Conservation (phyloP, 805 yeast species). For the Candida tibetensis region DNA sequence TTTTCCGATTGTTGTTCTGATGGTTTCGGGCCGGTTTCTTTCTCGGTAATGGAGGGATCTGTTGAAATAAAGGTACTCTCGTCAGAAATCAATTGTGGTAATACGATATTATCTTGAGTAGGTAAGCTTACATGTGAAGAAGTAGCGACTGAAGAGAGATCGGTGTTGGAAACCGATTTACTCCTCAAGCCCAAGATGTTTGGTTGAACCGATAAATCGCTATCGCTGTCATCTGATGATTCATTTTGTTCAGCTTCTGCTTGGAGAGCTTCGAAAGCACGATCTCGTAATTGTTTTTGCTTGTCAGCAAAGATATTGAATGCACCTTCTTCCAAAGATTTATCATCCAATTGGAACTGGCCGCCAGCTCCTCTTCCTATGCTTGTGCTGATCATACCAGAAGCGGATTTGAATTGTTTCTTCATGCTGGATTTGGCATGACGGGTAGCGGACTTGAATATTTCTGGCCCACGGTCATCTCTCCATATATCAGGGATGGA, state of each 20-base stretch:
- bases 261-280: not conserved
- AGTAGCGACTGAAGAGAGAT: not conserved
- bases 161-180: not conserved
- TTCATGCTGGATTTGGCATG: slow-evolving; percentile 9
- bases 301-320: slow-evolving; percentile 8
- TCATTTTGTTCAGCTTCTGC: too few relatives aligned
- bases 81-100: not conserved
- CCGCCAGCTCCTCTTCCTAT: slow-evolving; percentile 4
- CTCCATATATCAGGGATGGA: slow-evolving; percentile 58
- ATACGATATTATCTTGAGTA: not conserved
- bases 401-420: slow-evolving; percentile 8
- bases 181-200: not conserved
- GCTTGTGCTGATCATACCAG: slow-evolving; percentile 6
- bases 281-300: not conserved
- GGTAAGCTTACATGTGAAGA: not conserved
- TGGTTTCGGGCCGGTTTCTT: not conserved
- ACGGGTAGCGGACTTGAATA: slow-evolving; percentile 16
- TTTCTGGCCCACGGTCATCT: slow-evolving; percentile 28
- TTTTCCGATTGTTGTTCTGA: too few relatives aligned
- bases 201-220: not conserved
- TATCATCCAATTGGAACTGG: slow-evolving; percentile 2
- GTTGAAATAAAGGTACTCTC: not conserved
- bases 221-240: too few relatives aligned
- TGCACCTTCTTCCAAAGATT: slow-evolving; percentile 6
- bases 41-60: not conserved